A percentile compares a stretch with the other conserved stretches of the same genome.
Conservation (phyloP, 352 stramenopile species). For the Pythium pyrilobum region DNA sequence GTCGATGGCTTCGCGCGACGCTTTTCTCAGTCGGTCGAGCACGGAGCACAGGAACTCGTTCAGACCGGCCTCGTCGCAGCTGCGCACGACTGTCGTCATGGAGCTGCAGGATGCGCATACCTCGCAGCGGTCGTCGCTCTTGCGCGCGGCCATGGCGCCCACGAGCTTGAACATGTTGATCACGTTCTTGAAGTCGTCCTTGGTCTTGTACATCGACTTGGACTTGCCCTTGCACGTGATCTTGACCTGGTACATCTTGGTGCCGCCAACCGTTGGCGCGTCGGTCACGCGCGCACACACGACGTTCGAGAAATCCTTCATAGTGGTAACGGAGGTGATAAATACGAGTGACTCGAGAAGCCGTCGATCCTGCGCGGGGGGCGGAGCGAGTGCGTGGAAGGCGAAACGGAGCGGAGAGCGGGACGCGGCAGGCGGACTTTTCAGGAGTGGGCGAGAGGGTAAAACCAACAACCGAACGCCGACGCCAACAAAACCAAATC, state of each 20-base stretch:
- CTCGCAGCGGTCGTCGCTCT: constrained; percentile 40
- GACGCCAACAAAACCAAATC: constrained; percentile 19
- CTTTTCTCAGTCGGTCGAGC: constrained; percentile 55
- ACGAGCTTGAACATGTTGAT: constrained; percentile 81
- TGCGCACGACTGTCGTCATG: constrained; percentile 28
- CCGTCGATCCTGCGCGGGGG: constrained; percentile 1
- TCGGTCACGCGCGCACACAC: constrained; percentile 54
- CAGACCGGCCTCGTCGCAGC: constrained; percentile 48
- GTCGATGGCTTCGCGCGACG: constrained; percentile 32
- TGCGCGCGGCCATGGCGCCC: constrained; percentile 51
- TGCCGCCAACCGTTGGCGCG: constrained; percentile 58
- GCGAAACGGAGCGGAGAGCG: neutral
- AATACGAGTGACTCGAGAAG: constrained; percentile 14
- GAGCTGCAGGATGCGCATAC: constrained; percentile 49
- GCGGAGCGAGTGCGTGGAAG: neutral
- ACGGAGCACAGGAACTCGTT: constrained; percentile 49
- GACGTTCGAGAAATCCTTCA: constrained; percentile 41
- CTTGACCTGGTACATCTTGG: constrained; percentile 83
- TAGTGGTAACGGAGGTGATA: constrained; percentile 18
- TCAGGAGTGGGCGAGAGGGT: constrained; percentile 14
- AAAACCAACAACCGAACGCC: constrained; percentile 4
- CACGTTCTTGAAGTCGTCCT: constrained; percentile 79
- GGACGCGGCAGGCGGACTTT: constrained; percentile 16
- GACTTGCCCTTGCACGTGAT: constrained; percentile 70
- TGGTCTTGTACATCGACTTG: constrained; percentile 77